Evolutionary conservation across 192 early-diverging fungal species (phyloP).

Genomic region (Paraglomus brasilianum): DNA sequence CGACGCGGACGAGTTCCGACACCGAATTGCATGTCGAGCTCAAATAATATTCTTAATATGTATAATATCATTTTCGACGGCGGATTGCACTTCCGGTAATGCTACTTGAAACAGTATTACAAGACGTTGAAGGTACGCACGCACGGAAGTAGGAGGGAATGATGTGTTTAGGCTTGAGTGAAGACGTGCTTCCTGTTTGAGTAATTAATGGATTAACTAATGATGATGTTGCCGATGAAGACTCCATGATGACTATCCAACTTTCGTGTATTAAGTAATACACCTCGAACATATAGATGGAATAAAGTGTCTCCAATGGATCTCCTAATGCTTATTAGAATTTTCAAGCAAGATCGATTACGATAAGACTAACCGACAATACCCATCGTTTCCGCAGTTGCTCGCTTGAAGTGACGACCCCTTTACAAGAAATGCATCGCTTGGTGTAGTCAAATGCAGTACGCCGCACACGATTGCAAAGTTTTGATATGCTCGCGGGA

Average conservation of each 20-base stretch:
- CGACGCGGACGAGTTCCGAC: conserved; percentile 64
- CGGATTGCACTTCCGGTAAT: conserved; percentile 29
- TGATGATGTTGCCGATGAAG: conserved; percentile 29
- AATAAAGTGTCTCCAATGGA: conserved; percentile 85
- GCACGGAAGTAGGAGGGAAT: neutral
- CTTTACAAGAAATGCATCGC: conserved; percentile 87
- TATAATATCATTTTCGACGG: conserved; percentile 47
- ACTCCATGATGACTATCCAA: conserved; percentile 30
- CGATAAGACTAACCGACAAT: conserved; percentile 42
- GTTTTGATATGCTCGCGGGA: conserved; percentile 68
- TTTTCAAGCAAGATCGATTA: conserved; percentile 75
- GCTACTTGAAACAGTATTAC: neutral
- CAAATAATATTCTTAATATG: conserved; percentile 70
- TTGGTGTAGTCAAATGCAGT: conserved; percentile 71
- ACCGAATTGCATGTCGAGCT: conserved; percentile 34
- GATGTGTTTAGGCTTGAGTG: conserved; percentile 9
- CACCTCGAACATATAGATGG: conserved; percentile 56
- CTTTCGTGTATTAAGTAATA: conserved; percentile 41
- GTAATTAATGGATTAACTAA: neutral
- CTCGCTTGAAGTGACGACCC: conserved; percentile 60
- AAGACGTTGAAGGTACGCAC: neutral
- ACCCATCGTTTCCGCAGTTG: conserved; percentile 27
- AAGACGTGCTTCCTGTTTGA: neutral
- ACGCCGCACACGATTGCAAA: conserved; percentile 81
- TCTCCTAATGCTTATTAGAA: conserved; percentile 67